A percentile compares a stretch with the other conserved stretches of the same genome.
phyloP scores from a whole-genome alignment of 345 rosid species.

The Syzygium aqueum region DNA sequence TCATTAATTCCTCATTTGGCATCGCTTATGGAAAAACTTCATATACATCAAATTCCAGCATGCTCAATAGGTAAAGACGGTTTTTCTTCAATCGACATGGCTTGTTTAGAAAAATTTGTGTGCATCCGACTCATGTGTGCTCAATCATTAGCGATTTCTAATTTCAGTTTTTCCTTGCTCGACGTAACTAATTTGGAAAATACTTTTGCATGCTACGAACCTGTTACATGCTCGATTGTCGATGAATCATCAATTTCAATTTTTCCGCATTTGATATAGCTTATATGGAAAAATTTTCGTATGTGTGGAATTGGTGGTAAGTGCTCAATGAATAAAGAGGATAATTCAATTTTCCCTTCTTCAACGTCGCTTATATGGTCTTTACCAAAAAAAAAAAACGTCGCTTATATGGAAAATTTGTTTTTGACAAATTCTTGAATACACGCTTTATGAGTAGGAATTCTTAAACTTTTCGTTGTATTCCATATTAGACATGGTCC shows the following conservation, averaged over 20 bases:
- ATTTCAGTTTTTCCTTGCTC: not conserved
- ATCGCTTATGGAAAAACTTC: not conserved
- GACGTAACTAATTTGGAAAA: not conserved
- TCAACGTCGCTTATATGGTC: not conserved
- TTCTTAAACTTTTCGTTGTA: not conserved
- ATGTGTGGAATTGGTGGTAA: not conserved
- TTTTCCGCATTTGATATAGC: not conserved
- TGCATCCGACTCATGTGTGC: not conserved
- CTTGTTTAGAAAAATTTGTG: not conserved
- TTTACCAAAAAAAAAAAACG: too few species aligned
- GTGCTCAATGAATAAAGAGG: not conserved
- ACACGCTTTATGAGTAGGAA: not conserved
- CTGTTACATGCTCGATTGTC: not conserved
- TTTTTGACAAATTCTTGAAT: not conserved
- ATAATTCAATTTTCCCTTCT: not conserved
- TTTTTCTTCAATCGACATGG: not conserved
- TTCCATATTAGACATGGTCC: not conserved
- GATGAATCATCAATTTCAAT: not conserved
- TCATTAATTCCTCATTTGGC: not conserved
- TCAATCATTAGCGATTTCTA: not conserved
- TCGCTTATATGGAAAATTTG: not conserved
- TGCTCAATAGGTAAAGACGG: not conserved
- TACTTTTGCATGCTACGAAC: not conserved
- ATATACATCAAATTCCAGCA: not conserved
- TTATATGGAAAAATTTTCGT: not conserved